Conservation (phyloP, 1,284 basidiomycete genomes). For the Boletus smithii region DNA sequence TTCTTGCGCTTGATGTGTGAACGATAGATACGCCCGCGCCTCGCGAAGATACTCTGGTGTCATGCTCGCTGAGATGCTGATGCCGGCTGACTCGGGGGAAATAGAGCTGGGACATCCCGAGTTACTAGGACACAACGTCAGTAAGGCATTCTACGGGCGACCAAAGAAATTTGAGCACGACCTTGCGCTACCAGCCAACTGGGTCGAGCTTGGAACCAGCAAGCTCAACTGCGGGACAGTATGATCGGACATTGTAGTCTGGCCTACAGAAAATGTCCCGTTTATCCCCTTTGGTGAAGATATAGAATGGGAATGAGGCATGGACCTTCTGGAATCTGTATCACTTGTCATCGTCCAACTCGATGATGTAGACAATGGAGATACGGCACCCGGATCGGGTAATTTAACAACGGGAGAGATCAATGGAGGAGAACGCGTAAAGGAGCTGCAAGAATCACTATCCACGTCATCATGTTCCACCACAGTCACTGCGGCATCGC, state of each 20-base stretch:
- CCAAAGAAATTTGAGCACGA: conserved; percentile 2
- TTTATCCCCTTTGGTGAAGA: conserved; percentile 14
- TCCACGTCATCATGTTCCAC: conserved; percentile 15
- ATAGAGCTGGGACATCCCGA: conserved; percentile 32
- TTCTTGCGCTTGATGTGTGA: conserved; percentile 24
- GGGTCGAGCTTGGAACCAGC: conserved; percentile 25
- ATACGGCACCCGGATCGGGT: conserved; percentile 25
- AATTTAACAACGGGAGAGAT: conserved; percentile 33
- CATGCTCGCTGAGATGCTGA: conserved; percentile 32
- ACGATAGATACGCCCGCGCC: conserved; percentile 32
- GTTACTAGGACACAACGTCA: conserved; percentile 23
- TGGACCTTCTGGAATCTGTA: conserved; percentile 19
- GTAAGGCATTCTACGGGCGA: neutral
- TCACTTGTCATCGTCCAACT: conserved; percentile 34
- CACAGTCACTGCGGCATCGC: neutral
- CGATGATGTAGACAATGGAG: conserved; percentile 27
- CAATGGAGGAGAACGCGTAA: conserved; percentile 29
- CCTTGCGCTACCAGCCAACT: conserved; percentile 17
- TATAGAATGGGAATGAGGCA: conserved; percentile 8
- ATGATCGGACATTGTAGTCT: conserved; percentile 11
- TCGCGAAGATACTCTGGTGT: conserved; percentile 36
- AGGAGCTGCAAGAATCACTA: conserved; percentile 24
- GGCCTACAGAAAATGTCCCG: conserved; percentile 6
- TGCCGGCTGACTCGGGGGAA: conserved; percentile 35
- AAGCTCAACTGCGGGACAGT: conserved; percentile 29